Evolutionary conservation across 2,329 filamentous ascomycete genomes (phyloP), one percentile per base, ranked within the genome.

Genomic region (Trichoderma polysporum): DNA sequence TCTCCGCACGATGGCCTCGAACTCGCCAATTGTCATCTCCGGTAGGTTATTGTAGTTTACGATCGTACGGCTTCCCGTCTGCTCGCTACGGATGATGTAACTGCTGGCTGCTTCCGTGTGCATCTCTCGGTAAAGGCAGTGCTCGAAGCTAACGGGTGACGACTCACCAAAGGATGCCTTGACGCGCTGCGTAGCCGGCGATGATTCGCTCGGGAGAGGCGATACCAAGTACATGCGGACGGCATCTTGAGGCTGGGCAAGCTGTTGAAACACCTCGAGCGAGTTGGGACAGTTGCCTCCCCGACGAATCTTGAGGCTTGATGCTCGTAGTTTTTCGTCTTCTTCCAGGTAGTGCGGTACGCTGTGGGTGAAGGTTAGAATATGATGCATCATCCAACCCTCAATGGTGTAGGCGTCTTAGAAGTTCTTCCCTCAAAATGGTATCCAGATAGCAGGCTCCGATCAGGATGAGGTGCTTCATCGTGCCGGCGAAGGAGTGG

Each of bases 271-370:
- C 9, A 93, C 90, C 74, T 92, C 85, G 37, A 92, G 83, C 3
- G 86, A 86, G 75, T 93, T 93, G 27, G 88, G 85, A 69, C 88
- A 88, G 76, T 93, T 94, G 35, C 91, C 91, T 61, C 91, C 91
- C 29, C 90, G 85, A 33, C 90, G 86, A 50, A 84, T 83, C 39
- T 80, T 78, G 64, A 90, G 75, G 27, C 74, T 81, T 2, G 85
- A 85, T 19, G 91, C 90, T 35, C 90, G 88, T 47, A 91, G 81
- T 77, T 93, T 93, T 56, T 87, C 84, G 79, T 94, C 91, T 78
- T 93, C 90, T 7, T 78, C 77, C 1, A 90, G 90, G 74, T 87
- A 92, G 73, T 86, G 79, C 3, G 89, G 86, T 37, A 91, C 84
- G 69, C 88, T 91, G 74, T 58, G 66, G 22, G 45, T 27, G 66